Evolutionary conservation across 495 filamentous ascomycete genomes (phyloP), one percentile per base, ranked within the genome.

Genomic region (Penicillium coffeae): DNA sequence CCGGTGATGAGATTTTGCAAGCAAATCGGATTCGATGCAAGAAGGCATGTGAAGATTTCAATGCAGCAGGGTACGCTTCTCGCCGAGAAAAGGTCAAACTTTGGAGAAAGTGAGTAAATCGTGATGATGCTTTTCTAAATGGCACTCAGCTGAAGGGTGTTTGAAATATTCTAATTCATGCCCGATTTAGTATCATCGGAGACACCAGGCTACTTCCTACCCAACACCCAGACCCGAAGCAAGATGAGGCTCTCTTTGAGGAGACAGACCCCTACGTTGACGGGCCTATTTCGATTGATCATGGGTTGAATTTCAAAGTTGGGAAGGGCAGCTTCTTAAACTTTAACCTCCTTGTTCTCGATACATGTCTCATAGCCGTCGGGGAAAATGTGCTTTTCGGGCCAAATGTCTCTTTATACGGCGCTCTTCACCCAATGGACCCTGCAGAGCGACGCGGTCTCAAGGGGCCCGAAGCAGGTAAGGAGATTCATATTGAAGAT

Each of bases 301-400:
- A 90, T 53, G 88, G 88, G 1, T 73, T 73, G 51, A 88, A 91
- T 50, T 66, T 89, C 45, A 74, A 75, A 37, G 59, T 89, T 36
- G 85, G 83, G 21, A 65, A 76, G 25, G 72, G 73, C 30, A 82
- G 84, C 18, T 92, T 82, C 61, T 68, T 92, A 50, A 91, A 92
- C 71, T 85, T 79, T 64, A 83, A 86, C 59, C 73, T 76, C 41
- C 80, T 80, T 1, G 79, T 88, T 56, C 64, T 91, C n/a, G 89
- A 94, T 66, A 90, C 86, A 1, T 87, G 84, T 58, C 53, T 78
- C 21, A 82, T 93, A 44, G 84, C 76, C 6, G 82, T 94, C 45
- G 89, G 89, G 3, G 75, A 82, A 14, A 76, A 87, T 14, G 87
- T 86, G 0, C 73, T 94, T 8, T 72, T 94, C 36, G 89, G 86